Conservation (phyloP, 306 rosid genomes). For the Cucurbita moschata region DNA sequence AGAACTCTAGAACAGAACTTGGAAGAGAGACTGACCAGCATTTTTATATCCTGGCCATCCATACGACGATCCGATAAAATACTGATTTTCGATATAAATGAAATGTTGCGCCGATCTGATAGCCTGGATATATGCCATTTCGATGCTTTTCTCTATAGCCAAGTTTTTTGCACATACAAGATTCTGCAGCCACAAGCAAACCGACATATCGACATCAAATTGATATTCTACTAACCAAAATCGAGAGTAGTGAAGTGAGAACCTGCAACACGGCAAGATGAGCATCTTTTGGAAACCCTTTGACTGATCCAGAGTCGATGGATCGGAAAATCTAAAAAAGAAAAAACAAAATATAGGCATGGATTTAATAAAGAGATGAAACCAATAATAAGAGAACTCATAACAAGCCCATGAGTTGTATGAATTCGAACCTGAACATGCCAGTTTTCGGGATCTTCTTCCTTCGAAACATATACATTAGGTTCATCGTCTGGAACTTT, state of each 20-base stretch:
- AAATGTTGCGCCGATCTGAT: slow-evolving; percentile 94
- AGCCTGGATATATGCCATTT: slow-evolving; percentile 79
- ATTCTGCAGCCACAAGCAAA: slow-evolving; percentile 44
- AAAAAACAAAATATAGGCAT: slow-evolving; percentile 1
- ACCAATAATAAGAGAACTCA: slow-evolving; percentile 2
- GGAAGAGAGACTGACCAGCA: slow-evolving; percentile 45
- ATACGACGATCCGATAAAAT: slow-evolving; percentile 84
- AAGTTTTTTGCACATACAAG: slow-evolving; percentile 60
- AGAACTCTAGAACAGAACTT: neutral
- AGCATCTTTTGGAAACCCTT: slow-evolving; percentile 65
- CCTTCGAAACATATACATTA: slow-evolving; percentile 30
- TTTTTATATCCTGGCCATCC: slow-evolving; percentile 72
- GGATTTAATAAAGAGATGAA: slow-evolving; percentile 11
- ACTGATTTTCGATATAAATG: slow-evolving; percentile 89
- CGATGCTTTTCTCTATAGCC: slow-evolving; percentile 82
- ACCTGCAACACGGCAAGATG: slow-evolving; percentile 37
- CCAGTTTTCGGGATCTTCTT: slow-evolving; percentile 71
- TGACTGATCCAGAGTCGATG: slow-evolving; percentile 83
- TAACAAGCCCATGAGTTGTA: slow-evolving; percentile 2
- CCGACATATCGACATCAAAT: slow-evolving; percentile 1
- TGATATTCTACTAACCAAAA: neutral
- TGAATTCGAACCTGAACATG: slow-evolving; percentile 71
- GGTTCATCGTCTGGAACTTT: slow-evolving; percentile 51
- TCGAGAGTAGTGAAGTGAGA: slow-evolving; percentile 1
- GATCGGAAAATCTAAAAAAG: slow-evolving; percentile 68